Base-by-base conservation (phyloP, 2,329 filamentous ascomycete species). In the Achaetomium macrosporum region DNA sequence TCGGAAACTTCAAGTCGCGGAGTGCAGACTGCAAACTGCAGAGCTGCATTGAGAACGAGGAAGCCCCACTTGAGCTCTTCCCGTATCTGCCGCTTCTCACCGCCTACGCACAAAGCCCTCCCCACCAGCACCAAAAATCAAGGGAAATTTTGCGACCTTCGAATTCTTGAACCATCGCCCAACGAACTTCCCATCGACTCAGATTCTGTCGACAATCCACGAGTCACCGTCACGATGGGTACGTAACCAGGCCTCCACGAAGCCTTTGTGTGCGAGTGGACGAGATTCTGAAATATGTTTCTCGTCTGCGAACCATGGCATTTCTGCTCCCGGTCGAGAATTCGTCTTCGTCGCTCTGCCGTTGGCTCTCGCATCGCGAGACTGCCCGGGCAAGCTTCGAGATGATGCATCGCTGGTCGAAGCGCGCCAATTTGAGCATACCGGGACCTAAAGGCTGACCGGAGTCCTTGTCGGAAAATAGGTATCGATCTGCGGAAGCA, bases 401-500 rank as follows among this genome's bases (percentile, higher is more conserved):
- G 46, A 51, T 36, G 47, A 47, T 49, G 41, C 41, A 36, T 57
- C 41, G 54, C 56, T 49, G 53, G 57, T 60, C 41, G 57, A 57
- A 29, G 55, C 57, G 44, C 43, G 65, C 68, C 66, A 63, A 56
- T 66, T 68, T 78, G 82, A 85, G 82, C 82, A 85, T 84, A 77
- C 77, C 73, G 73, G 75, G 76, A 75, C 71, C 59, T 45, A 68
- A 74, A 77, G 78, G 81, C 82, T 84, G 79, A 85, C 78, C 59
- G 61, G 62, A 60, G 59, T 61, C 57, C 69, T 70, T 70, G 62
- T 68, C 63, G 69, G 65, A 66, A 60, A 73, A 71, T 75, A 85
- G 82, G 82, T 83, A 85, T 85, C 75, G 83, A 86, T 83, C 77
- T 86, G 68, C 77, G 84, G 73, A 76, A 76, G 66, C 82, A 86